A percentile compares a stretch with the other conserved stretches of the same genome.
Conservation (phyloP, 1,284 basidiomycete species). For the Marasmius sp. region DNA sequence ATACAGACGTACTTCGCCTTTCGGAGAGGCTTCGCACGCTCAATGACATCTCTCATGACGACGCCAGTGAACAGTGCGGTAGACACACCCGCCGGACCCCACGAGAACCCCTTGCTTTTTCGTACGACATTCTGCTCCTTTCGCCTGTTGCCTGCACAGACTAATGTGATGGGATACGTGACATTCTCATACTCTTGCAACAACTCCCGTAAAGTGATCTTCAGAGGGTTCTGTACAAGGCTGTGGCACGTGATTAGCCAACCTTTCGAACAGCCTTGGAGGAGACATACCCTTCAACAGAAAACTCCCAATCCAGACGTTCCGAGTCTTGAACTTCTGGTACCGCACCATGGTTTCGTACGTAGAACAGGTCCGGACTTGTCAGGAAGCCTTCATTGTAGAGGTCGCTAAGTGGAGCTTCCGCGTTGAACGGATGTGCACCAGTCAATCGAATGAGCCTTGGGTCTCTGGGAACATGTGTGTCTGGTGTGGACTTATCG, state of each 20-base stretch:
- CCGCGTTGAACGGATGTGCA: conserved; percentile 1
- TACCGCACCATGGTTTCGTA: conserved; percentile 68
- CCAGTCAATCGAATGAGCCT: conserved; percentile 1
- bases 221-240: too few species aligned
- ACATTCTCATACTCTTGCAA: too few species aligned
- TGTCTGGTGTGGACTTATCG: conserved; percentile 2
- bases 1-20: conserved; percentile 58
- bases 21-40: conserved; percentile 41
- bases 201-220: too few species aligned
- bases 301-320: conserved; percentile 48
- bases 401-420: background rate
- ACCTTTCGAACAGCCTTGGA: too few species aligned
- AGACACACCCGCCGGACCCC: conserved; percentile 46
- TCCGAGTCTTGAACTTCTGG: conserved; percentile 44
- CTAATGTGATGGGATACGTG: conserved; percentile 65
- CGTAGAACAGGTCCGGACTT: conserved; percentile 63
- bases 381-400: conserved; percentile 54
- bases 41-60: conserved; percentile 58
- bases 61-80: conserved; percentile 72
- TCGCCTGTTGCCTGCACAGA: conserved; percentile 69
- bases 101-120: conserved; percentile 61
- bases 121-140: conserved; percentile 72
- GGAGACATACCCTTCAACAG: conserved; percentile 43
- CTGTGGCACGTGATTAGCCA: too few species aligned
- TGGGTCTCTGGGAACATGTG: background rate